phyloP scores from a whole-genome alignment of 441 rosid species.

The Oxalis stricta region DNA sequence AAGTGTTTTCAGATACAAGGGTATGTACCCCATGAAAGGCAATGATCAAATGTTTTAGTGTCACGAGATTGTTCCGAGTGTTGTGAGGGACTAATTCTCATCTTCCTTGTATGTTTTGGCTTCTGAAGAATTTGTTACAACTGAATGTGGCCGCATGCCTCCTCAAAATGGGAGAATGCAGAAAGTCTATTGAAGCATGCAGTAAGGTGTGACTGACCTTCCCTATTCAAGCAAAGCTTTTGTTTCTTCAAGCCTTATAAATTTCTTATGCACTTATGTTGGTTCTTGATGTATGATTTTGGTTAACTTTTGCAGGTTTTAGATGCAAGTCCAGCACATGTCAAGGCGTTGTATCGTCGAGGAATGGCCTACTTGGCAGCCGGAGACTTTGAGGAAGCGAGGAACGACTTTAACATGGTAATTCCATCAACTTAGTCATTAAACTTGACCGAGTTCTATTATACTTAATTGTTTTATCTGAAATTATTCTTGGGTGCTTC shows the following conservation, averaged over 20 bases:
- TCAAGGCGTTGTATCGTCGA: slow-evolving; percentile 84
- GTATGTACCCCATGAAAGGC: slow-evolving; percentile 27
- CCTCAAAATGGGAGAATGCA: slow-evolving; percentile 84
- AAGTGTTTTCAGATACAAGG: slow-evolving; percentile 55
- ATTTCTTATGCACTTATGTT: too few relatives aligned
- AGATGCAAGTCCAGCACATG: slow-evolving; percentile 78
- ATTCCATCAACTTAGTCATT: not conserved
- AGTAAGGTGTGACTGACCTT: slow-evolving; percentile 49
- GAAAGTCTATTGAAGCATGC: slow-evolving; percentile 73
- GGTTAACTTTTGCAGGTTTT: slow-evolving; percentile 37
- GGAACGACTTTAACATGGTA: slow-evolving; percentile 70
- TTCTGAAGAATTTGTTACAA: slow-evolving; percentile 55
- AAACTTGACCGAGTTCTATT: not conserved
- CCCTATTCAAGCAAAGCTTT: not conserved
- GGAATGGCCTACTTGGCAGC: slow-evolving; percentile 83
- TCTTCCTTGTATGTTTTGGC: slow-evolving; percentile 5
- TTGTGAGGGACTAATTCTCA: slow-evolving; percentile 5
- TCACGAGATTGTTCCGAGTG: too few relatives aligned
- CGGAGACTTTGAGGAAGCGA: slow-evolving; percentile 86
- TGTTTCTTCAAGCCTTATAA: too few relatives aligned
- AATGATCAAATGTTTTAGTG: not conserved
- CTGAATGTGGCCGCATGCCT: slow-evolving; percentile 85
- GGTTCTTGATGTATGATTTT: slow-evolving; percentile 2
- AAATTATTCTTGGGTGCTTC: slow-evolving; percentile 8
- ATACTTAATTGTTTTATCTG: slow-evolving; percentile 2